A percentile compares a stretch with the other conserved stretches of the same genome.
Evolutionary conservation across 768 basidiomycete genomes (phyloP).

Genomic region (Phylloporus arenicola): DNA sequence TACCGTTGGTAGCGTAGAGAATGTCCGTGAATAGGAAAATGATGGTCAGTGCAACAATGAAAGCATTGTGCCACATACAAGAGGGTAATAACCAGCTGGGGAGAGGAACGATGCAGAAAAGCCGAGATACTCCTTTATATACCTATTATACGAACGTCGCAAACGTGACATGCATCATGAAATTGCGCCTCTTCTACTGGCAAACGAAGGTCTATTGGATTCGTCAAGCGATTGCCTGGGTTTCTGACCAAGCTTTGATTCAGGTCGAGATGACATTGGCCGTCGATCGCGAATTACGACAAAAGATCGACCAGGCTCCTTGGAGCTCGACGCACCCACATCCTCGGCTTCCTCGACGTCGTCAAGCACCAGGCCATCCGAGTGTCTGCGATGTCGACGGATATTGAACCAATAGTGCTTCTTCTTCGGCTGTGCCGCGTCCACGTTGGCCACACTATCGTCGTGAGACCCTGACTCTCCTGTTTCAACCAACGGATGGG

Average conservation of each 20-base stretch:
- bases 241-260: constrained; percentile 19
- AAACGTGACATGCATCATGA: constrained; percentile 16
- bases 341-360: constrained; percentile 15
- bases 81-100: background rate
- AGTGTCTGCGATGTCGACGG: constrained; percentile 53
- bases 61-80: constrained; percentile 7
- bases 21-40: constrained; percentile 9
- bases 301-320: constrained; percentile 50
- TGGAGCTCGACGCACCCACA: constrained; percentile 28
- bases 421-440: constrained; percentile 49
- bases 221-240: constrained; percentile 28
- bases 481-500: constrained; percentile 17
- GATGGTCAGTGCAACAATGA: constrained; percentile 17
- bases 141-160: constrained; percentile 6
- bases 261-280: constrained; percentile 32
- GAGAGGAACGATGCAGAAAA: background rate
- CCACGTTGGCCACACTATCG: constrained; percentile 31
- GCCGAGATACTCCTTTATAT: constrained; percentile 7
- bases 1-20: constrained; percentile 22
- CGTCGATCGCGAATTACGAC: constrained; percentile 62
- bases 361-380: constrained; percentile 43
- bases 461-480: constrained; percentile 15
- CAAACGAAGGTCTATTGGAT: constrained; percentile 24
- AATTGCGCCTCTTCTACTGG: constrained; percentile 24
- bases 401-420: constrained; percentile 69